A percentile compares a stretch with the other conserved stretches of the same genome.
Conservation (phyloP, 352 stramenopile genomes). For the Blastocystis sp. region DNA sequence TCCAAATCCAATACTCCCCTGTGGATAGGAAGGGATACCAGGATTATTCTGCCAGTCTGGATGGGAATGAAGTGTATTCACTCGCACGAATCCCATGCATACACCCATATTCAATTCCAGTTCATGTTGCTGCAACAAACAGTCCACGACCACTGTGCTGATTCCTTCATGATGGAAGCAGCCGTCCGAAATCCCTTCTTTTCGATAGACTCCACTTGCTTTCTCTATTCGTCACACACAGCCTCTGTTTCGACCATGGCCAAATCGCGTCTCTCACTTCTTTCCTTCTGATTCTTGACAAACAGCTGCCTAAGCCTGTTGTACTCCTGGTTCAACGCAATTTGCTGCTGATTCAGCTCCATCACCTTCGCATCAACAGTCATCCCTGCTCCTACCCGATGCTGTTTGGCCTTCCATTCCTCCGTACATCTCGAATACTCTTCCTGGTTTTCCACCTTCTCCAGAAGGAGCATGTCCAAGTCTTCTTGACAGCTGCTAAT, state of each 20-base stretch:
- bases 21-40: too few relatives aligned
- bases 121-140: too few relatives aligned
- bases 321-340: constrained; percentile 39
- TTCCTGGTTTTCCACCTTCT: constrained; percentile 19
- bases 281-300: not conserved
- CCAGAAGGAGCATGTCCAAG: constrained; percentile 6
- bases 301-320: not conserved
- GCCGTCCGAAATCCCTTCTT: not conserved
- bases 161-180: not conserved
- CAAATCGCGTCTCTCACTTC: not conserved
- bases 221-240: too few relatives aligned
- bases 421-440: not conserved
- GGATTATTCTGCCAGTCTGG: too few relatives aligned
- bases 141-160: not conserved
- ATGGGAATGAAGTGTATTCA: too few relatives aligned
- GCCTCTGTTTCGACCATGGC: not conserved
- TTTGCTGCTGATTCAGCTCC: not conserved
- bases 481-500: not conserved
- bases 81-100: too few relatives aligned
- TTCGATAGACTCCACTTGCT: too few relatives aligned
- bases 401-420: constrained; percentile 8
- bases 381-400: not conserved
- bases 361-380: not conserved
- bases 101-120: too few relatives aligned
- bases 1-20: too few relatives aligned